phyloP scores from a whole-genome alignment of 352 stramenopile species.

The Peronospora destructor region DNA sequence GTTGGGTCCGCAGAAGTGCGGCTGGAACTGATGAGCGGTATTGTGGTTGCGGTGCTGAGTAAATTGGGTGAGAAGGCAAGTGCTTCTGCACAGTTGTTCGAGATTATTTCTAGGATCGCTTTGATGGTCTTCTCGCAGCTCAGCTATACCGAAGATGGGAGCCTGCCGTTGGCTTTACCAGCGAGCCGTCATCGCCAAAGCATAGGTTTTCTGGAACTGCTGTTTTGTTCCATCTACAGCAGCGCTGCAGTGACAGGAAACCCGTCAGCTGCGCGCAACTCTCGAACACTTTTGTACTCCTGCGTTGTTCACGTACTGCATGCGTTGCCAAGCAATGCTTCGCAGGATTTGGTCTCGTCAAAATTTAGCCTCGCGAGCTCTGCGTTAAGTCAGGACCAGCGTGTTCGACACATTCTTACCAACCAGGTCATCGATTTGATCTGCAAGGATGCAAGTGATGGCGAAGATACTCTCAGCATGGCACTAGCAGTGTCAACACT shows the following conservation, averaged over 20 bases:
- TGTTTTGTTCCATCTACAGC: slow-evolving; percentile 54
- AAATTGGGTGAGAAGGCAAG: slow-evolving; percentile 52
- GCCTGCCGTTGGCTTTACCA: slow-evolving; percentile 20
- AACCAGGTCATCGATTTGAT: slow-evolving; percentile 63
- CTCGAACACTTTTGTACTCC: slow-evolving; percentile 69
- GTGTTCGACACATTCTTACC: slow-evolving; percentile 33
- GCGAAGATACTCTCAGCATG: slow-evolving; percentile 73
- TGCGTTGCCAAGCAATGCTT: slow-evolving; percentile 21
- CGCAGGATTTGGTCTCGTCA: slow-evolving; percentile 14
- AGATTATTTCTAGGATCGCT: slow-evolving; percentile 63
- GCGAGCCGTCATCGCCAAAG: slow-evolving; percentile 43
- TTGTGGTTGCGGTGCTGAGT: slow-evolving; percentile 49
- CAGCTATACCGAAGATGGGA: slow-evolving; percentile 21
- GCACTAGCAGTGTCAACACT: slow-evolving; percentile 66
- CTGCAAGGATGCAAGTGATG: slow-evolving; percentile 71
- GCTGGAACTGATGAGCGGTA: slow-evolving; percentile 52
- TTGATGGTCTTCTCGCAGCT: slow-evolving; percentile 57
- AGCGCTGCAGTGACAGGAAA: slow-evolving; percentile 64
- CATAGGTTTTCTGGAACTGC: slow-evolving; percentile 48
- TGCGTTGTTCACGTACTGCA: slow-evolving; percentile 69
- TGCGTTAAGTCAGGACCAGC: slow-evolving; percentile 23
- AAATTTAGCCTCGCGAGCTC: slow-evolving; percentile 13
- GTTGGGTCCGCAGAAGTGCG: slow-evolving; percentile 53
- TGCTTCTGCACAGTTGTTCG: slow-evolving; percentile 63
- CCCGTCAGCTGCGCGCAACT: slow-evolving; percentile 61